phyloP scores from a whole-genome alignment of 2,329 filamentous ascomycete genomes.

The Aspergillus unguis region DNA sequence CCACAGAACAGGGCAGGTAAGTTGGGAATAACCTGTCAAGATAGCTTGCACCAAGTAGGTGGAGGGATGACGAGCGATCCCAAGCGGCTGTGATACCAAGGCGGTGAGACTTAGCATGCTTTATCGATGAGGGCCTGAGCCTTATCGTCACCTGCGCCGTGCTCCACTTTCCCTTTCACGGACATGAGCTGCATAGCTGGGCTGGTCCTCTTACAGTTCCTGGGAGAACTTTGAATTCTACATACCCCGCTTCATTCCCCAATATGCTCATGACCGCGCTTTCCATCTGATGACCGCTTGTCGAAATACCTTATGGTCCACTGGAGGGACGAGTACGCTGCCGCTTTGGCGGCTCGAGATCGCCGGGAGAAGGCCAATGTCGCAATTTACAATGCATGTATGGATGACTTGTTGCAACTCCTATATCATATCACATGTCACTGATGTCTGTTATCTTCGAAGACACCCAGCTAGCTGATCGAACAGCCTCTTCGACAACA shows the following conservation, averaged over 20 bases:
- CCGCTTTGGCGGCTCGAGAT: conserved; percentile 69
- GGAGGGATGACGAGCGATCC: conserved; percentile 11
- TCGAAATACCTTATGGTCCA: conserved; percentile 51
- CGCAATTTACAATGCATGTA: conserved; percentile 76
- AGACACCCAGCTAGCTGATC: conserved; percentile 67
- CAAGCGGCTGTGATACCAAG: conserved; percentile 28
- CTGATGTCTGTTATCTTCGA: background rate
- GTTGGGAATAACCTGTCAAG: background rate
- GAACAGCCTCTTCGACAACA: conserved; percentile 55
- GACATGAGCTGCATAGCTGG: too few species aligned
- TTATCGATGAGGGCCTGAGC: background rate
- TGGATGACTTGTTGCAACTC: conserved; percentile 7
- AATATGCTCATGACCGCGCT: conserved; percentile 14
- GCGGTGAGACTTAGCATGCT: conserved; percentile 32
- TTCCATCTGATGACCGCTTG: conserved; percentile 12
- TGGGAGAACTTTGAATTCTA: background rate
- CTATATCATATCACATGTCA: background rate
- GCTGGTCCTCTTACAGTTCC: background rate
- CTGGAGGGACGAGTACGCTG: conserved; percentile 80
- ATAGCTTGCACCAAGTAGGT: background rate
- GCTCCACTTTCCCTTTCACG: too few species aligned
- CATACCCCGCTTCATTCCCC: background rate
- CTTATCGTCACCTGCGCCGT: conserved; percentile 16
- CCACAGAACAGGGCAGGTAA: too few species aligned
- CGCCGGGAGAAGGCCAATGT: conserved; percentile 63